A percentile compares a stretch with the other conserved stretches of the same genome.
phyloP scores from a whole-genome alignment of 208 protist species.

The Leishmania aethiopica region DNA sequence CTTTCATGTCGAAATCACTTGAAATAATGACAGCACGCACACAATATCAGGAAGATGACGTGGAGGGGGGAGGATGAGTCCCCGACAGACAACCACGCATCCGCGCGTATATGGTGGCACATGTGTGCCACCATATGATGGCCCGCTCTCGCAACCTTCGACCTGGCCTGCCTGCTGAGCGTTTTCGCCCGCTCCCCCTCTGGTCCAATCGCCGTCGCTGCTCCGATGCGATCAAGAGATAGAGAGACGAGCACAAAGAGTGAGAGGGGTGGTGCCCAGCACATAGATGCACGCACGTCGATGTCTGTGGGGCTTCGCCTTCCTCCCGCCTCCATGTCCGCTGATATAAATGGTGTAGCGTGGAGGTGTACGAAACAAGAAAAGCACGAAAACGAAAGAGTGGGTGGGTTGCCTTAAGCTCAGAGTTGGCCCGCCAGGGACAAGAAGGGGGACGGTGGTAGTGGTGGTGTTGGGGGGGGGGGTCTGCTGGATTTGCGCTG shows the following conservation, averaged over 20 bases:
- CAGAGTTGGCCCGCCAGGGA: background rate
- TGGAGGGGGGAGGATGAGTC: background rate
- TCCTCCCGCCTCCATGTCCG: background rate
- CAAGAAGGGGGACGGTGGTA: background rate
- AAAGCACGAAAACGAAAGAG: background rate
- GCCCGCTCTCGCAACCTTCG: too few species aligned
- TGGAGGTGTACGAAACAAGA: background rate
- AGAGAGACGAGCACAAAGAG: background rate
- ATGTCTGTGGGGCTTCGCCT: background rate
- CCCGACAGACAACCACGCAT: background rate
- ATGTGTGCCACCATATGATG: too few species aligned
- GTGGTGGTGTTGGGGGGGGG: background rate
- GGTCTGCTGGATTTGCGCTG: background rate
- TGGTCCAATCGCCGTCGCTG: background rate
- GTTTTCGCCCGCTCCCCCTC: background rate
- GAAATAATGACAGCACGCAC: background rate
- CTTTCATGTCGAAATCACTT: background rate
- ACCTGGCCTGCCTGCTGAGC: too few species aligned
- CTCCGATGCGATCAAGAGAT: background rate
- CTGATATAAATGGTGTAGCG: background rate
- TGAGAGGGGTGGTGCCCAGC: background rate
- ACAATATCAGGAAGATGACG: background rate
- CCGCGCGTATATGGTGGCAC: background rate
- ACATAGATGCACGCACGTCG: background rate
- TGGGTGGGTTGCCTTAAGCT: background rate